Base-by-base conservation (phyloP, 768 basidiomycete genomes). In the Wakefieldia striispora region DNA sequence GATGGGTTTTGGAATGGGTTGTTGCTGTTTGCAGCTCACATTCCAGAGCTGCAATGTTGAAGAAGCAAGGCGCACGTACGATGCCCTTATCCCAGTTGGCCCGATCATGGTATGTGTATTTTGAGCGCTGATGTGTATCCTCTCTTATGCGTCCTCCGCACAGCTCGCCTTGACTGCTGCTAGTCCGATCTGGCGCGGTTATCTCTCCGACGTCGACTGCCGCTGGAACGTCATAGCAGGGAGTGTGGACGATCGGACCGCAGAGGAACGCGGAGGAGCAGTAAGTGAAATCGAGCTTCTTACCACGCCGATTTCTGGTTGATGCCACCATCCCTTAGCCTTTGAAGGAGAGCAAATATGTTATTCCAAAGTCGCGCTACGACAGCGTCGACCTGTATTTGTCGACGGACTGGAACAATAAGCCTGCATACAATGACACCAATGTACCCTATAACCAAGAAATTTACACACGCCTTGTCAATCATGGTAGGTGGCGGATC, bases 1-100 rank as follows among this genome's bases (percentile, higher is more conserved):
- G 9, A 98, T 98, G 97, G 95, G 95, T 24, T 99, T 99, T 67
- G 97, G 97, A 40, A 99, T 98, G 97, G 97, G 97, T 6, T 98
- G 95, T 58, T 95, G 92, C 62, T 98, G 97, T 69, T 76, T 99
- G 44, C 97, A 99, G 62, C 78, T 98, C 53, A 99, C 97, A 13
- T 97, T 98, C 73, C 97, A 99, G 69, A 88, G 94, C 3, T 97
- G 92, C 70, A 93, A 92, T 71, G 84, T 99, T 23, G 78, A 81
- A 27, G 94, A 99, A 66, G 94, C 97, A 11, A 78, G 92, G 63
- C 77, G 90, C 47, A 83, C 97, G 71, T 99, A 99, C 65, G 97
- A 99, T 66, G 91, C 90, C n/a, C 76, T 99, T 43, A 85, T 97
- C 19, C 97, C 97, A 11, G 75, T 99, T 23, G 92, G 92, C 3